phyloP scores from a whole-genome alignment of 768 basidiomycete genomes.

The Auriculariales sp. region DNA sequence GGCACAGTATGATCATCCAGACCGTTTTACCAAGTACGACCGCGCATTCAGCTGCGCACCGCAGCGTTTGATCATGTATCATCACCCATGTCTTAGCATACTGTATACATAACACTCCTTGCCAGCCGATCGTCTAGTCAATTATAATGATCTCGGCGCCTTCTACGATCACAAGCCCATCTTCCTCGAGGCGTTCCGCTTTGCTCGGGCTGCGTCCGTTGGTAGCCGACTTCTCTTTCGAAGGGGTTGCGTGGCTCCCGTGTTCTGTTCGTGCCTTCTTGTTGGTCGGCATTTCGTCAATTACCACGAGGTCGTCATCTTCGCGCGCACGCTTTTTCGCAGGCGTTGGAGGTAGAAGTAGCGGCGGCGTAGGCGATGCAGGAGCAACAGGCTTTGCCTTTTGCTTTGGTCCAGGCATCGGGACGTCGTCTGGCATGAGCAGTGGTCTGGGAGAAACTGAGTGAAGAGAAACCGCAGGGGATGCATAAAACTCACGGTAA shows the following conservation, averaged over 20 bases:
- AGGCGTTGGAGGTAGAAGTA: constrained; percentile 36
- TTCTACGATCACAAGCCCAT: constrained; percentile 59
- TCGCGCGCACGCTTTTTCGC: constrained; percentile 22
- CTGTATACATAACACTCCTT: too few species aligned
- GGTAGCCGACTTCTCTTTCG: too few species aligned
- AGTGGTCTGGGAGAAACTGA: constrained; percentile 39
- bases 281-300: constrained; percentile 39
- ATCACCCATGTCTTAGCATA: too few species aligned
- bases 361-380: constrained; percentile 28
- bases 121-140: too few species aligned
- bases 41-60: too few species aligned
- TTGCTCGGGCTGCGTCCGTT: constrained; percentile 41
- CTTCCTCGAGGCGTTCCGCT: constrained; percentile 51
- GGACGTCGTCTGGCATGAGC: constrained; percentile 52
- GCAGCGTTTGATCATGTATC: too few species aligned
- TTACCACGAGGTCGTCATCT: constrained; percentile 39
- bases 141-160: constrained; percentile 26
- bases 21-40: too few species aligned
- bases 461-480: constrained; percentile 1
- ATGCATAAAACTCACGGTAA: constrained; percentile 44
- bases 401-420: constrained; percentile 30
- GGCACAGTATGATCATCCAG: too few species aligned
- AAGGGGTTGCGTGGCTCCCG: too few species aligned
- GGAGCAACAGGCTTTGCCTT: constrained; percentile 22
- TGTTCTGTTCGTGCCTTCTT: constrained; percentile 35